Evolutionary conservation across 352 stramenopile species (phyloP), one percentile per base, ranked within the genome.

Genomic region (Phytophthora multivora): DNA sequence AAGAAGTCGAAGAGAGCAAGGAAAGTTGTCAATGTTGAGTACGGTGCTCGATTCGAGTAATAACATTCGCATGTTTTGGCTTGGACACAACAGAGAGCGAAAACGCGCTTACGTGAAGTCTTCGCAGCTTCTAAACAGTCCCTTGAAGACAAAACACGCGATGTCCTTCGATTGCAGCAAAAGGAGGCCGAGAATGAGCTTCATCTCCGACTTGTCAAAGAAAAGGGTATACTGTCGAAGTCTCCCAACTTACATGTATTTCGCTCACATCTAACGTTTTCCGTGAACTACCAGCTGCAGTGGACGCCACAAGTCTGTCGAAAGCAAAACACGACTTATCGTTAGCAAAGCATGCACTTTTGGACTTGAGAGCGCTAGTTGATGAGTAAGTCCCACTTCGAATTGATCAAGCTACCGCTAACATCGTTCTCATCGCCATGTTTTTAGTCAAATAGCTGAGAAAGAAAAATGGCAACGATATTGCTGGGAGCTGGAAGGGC

Each of bases 391-490:
- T 61, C 28, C 2, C 5, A 4, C 18, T 10, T 21, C 19, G 15
- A 52, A 33, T 12, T 25, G n/a, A 11, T 48, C 36, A 19, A 4
- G 15, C 7, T 28, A 45, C 31, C 15, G 16, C 21, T 48, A 19
- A 49, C 15, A 49, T 39, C 35, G 9, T 43, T 33, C 28, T 13
- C 28, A 12, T 13, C 11, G 38, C 6, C 51, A 15, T 53, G 21
- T 15, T 4, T 23, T 11, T 26, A 90, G 83, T 46, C 83, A 92
- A 73, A 78, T 91, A 36, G 45, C 59, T 10, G 83, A 93, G 68
- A 89, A 79, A 41, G 83, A 93, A 48, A 88, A 82, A 33, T 93
- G 83, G 81, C 83, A 93, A 38, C 73, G 72, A 0, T 88, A 91
- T 35, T 91, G 79, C 58, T 93, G 83, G 83, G 83, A 89, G 28